phyloP scores from a whole-genome alignment of 352 stramenopile species.

The Pythium aquatile region DNA sequence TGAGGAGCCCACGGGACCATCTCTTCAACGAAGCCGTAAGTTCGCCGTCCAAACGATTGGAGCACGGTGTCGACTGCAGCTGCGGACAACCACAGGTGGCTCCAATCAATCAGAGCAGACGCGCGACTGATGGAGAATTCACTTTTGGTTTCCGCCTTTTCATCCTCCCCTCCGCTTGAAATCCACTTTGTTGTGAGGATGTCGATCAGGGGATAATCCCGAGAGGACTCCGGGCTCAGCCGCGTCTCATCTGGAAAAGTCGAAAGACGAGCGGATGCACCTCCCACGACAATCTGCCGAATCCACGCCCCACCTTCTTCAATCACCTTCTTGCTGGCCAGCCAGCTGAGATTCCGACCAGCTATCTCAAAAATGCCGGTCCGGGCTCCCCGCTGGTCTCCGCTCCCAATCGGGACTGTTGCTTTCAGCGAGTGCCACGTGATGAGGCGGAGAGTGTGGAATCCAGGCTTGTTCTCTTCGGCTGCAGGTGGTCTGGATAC shows the following conservation, averaged over 20 bases:
- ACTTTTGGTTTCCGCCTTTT: slow-evolving; percentile 7
- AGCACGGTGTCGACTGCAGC: slow-evolving; percentile 11
- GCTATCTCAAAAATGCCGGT: neutral
- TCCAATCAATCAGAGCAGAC: slow-evolving; percentile 11
- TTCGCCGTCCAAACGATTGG: neutral
- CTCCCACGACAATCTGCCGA: neutral
- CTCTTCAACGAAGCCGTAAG: slow-evolving; percentile 6
- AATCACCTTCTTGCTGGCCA: neutral
- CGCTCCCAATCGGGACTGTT: neutral
- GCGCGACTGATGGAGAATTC: slow-evolving; percentile 5
- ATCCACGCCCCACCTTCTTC: neutral
- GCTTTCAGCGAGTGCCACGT: slow-evolving; percentile 17
- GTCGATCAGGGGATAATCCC: slow-evolving; percentile 7
- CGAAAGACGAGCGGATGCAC: neutral
- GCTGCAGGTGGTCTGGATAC: neutral
- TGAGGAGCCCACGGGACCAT: neutral
- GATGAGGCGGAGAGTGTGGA: slow-evolving; percentile 6
- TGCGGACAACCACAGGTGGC: slow-evolving; percentile 2
- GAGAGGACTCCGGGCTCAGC: neutral
- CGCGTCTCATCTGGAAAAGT: neutral
- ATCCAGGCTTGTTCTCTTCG: neutral
- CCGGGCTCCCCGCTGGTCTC: neutral
- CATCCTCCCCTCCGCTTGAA: slow-evolving; percentile 7
- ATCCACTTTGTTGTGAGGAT: slow-evolving; percentile 10
- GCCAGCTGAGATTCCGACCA: slow-evolving; percentile 1